These are phyloP conservation scores for Starmerella tilneyi DNA, from an alignment of 805 yeast genomes.

Conservation along the genomic window DNA sequence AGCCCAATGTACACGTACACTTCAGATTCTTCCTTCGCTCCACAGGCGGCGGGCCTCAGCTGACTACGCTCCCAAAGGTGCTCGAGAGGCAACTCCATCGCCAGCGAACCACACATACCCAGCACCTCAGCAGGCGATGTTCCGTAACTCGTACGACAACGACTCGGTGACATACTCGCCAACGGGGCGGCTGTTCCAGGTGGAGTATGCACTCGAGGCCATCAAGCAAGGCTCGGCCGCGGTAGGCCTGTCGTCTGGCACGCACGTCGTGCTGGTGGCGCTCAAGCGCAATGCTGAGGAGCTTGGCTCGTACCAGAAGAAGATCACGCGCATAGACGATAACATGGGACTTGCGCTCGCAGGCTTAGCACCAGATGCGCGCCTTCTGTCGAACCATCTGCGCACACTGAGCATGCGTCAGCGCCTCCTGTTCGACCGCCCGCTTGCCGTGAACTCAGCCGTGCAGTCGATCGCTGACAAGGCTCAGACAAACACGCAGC, in stretches of 20 bases:
- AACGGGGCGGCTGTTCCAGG: slow-evolving; percentile 81
- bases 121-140: slow-evolving; percentile 34
- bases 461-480: slow-evolving; percentile 84
- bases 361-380: slow-evolving; percentile 96
- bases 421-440: slow-evolving; percentile 73
- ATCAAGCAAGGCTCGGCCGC: slow-evolving; percentile 97
- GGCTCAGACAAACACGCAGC: slow-evolving; percentile 94
- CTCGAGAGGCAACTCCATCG: not conserved
- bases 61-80: not conserved
- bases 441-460: slow-evolving; percentile 72
- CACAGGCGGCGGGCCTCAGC: not conserved
- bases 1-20: too few relatives aligned
- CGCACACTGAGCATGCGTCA: slow-evolving; percentile 88
- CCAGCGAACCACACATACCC: not conserved
- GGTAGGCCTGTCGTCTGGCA: slow-evolving; percentile 79
- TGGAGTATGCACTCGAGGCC: slow-evolving; percentile 85
- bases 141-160: slow-evolving; percentile 97
- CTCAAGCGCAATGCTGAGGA: slow-evolving; percentile 95
- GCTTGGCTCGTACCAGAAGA: slow-evolving; percentile 91
- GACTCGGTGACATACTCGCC: slow-evolving; percentile 97
- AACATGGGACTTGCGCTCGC: slow-evolving; percentile 94
- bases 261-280: slow-evolving; percentile 85
- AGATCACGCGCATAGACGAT: slow-evolving; percentile 79
- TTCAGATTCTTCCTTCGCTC: too few relatives aligned
- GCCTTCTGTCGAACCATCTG: slow-evolving; percentile 79